Evolutionary conservation across 257 asterid genomes (phyloP).

Genomic region (Solanum habrochaites): DNA sequence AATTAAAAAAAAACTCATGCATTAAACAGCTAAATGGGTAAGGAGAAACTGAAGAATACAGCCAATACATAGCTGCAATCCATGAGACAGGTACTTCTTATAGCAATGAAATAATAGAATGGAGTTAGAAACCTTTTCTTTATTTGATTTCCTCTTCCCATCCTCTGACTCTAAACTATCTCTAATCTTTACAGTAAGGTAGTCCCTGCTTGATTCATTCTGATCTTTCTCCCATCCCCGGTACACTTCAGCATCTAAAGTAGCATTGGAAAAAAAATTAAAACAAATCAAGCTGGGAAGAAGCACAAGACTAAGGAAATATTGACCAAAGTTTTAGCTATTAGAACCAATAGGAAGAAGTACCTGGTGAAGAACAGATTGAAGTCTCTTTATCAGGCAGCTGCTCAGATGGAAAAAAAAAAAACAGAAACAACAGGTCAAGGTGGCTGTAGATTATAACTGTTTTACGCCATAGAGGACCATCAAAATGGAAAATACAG

Average conservation of each 20-base stretch:
- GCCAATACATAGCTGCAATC: background rate
- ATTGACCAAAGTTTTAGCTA: background rate
- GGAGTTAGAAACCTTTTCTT: constrained; percentile 41
- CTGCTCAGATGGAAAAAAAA: constrained; percentile 10
- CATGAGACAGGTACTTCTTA: background rate
- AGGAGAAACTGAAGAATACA: background rate
- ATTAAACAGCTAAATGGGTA: background rate
- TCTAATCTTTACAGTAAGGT: constrained; percentile 7
- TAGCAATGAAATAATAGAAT: background rate
- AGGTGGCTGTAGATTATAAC: background rate
- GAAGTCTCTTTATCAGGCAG: constrained; percentile 14
- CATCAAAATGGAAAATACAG: background rate
- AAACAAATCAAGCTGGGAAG: background rate
- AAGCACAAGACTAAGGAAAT: background rate
- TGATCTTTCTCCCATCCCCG: constrained; percentile 14
- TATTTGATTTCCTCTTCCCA: constrained; percentile 35
- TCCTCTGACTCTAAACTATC: constrained; percentile 28
- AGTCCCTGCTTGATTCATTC: constrained; percentile 24
- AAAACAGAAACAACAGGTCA: background rate
- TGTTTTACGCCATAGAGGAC: background rate
- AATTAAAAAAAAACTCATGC: background rate
- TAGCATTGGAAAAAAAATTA: background rate
- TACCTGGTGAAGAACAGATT: constrained; percentile 30
- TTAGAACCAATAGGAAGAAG: constrained; percentile 4
- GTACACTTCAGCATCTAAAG: constrained; percentile 34